Evolutionary conservation across 2,329 filamentous ascomycete genomes (phyloP).

Genomic region (Ambrosiella beaveri): DNA sequence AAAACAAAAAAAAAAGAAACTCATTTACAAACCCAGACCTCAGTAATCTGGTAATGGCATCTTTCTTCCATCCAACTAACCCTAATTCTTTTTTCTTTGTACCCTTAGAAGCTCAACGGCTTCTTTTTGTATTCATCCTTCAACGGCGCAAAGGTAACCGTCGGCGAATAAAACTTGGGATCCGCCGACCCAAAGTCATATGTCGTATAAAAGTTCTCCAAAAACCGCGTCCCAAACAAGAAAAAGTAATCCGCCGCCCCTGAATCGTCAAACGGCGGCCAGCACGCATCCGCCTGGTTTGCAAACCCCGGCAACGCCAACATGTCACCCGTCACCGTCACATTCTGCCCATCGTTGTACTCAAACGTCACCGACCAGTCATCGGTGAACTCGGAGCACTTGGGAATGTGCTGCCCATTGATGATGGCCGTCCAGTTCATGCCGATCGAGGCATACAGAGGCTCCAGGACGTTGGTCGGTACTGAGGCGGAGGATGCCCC

Average conservation of each 20-base stretch:
- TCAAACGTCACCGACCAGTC: conserved; percentile 20
- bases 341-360: conserved; percentile 16
- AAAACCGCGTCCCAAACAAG: conserved; percentile 18
- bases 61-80: not conserved
- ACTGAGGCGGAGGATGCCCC: conserved; percentile 18
- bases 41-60: not conserved
- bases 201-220: conserved; percentile 21
- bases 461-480: conserved; percentile 15
- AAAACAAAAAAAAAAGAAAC: not conserved
- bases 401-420: conserved; percentile 17
- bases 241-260: conserved; percentile 16
- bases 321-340: conserved; percentile 20
- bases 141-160: conserved; percentile 16
- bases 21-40: not conserved
- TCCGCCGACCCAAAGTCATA: conserved; percentile 19
- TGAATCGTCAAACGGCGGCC: conserved; percentile 20
- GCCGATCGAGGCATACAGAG: conserved; percentile 20
- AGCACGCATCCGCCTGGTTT: conserved; percentile 20
- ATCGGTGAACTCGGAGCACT: conserved; percentile 22
- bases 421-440: conserved; percentile 21
- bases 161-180: conserved; percentile 11
- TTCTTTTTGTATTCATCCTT: conserved; percentile 13
- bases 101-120: too few species aligned
- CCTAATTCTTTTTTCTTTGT: not conserved
- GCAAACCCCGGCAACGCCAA: conserved; percentile 20